A percentile compares a stretch with the other conserved stretches of the same genome.
These are phyloP conservation scores for Zanthoxylum bungeanum DNA, from an alignment of 345 rosid species.

Conservation along the genomic window DNA sequence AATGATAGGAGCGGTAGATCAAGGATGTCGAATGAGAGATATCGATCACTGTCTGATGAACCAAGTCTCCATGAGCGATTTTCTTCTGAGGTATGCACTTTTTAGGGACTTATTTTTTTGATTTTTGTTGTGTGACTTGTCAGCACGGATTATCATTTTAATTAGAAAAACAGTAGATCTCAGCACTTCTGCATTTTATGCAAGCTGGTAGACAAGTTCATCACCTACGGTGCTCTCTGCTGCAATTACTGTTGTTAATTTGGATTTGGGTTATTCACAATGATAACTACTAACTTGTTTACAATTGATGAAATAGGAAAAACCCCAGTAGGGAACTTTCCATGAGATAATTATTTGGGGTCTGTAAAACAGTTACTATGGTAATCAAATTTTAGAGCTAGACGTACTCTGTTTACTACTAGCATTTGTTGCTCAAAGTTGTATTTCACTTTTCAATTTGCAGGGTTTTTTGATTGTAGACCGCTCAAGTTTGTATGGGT, in stretches of 20 bases:
- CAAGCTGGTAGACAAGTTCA: no score
- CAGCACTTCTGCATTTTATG: no score
- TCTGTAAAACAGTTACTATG: no score
- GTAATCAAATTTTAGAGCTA: no score
- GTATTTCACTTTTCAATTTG: constrained; percentile 12
- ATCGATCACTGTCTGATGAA: constrained; percentile 49
- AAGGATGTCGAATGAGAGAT: constrained; percentile 61
- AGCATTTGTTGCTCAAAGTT: not conserved
- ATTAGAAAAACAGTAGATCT: not conserved
- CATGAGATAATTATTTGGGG: no score
- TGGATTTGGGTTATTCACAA: no score
- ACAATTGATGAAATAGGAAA: no score
- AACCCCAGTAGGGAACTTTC: no score
- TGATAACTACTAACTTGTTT: no score
- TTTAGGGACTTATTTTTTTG: constrained; percentile 4
- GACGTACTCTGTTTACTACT: not conserved
- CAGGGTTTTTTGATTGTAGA: constrained; percentile 63
- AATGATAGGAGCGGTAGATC: constrained; percentile 65
- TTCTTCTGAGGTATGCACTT: constrained; percentile 68
- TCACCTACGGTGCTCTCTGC: no score
- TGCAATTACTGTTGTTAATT: no score
- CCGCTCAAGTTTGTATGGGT: constrained; percentile 46
- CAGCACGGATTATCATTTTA: not conserved
- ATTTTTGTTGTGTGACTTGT: not conserved
- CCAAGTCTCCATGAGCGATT: constrained; percentile 47